Base-by-base conservation (phyloP, 139 green algal genomes). In the Spirogloea muscicola region DNA sequence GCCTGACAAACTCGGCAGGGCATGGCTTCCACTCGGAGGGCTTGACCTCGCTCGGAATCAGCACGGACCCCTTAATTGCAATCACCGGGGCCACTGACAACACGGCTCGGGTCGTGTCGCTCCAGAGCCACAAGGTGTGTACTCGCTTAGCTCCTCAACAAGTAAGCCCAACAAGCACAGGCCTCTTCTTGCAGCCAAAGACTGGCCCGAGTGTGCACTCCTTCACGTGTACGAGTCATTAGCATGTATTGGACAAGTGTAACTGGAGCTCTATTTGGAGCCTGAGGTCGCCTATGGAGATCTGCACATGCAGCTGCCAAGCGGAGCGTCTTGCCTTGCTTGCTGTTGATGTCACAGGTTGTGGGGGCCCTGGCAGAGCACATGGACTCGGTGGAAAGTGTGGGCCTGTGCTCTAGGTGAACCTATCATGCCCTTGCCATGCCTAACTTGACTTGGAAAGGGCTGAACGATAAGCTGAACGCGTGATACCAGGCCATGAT, bases 351-450 rank as follows among this genome's bases (percentile, higher is more conserved):
- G 13, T 13, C 13, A 3, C 37, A 33, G 43, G 57, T 51, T 16
- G 39, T 84, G 18, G 69, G 48, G 10, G 25, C 48, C 1, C 27
- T 84, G 48, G 39, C 29, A 1, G 92, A 88, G 0, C 92, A 96
- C 85, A 86, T 80, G 6, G 91, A 97, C 85, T 90, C 88, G 0
- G 89, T 97, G 37, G 85, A 84, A 27, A 75, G 66, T 5, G 49
- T 96, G 33, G 86, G 68, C 1, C 7, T 81, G 34, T 82, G 68
- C 67, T 37, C 58, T 5, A 7, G 59, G 59, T 68, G 59, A 7
- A 36, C 13, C 27, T 36, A 39, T 9, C 52, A 5, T n/a, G n/a
- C n/a, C n/a, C n/a, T n/a, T n/a, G n/a, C n/a, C n/a, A n/a, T n/a
- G n/a, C n/a, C n/a, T n/a, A n/a, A n/a, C n/a, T n/a, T n/a, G n/a